Evolutionary conservation across 192 early-diverging fungal species (phyloP), one percentile per base, ranked within the genome.

Genomic region (Umbelopsis vinacea): DNA sequence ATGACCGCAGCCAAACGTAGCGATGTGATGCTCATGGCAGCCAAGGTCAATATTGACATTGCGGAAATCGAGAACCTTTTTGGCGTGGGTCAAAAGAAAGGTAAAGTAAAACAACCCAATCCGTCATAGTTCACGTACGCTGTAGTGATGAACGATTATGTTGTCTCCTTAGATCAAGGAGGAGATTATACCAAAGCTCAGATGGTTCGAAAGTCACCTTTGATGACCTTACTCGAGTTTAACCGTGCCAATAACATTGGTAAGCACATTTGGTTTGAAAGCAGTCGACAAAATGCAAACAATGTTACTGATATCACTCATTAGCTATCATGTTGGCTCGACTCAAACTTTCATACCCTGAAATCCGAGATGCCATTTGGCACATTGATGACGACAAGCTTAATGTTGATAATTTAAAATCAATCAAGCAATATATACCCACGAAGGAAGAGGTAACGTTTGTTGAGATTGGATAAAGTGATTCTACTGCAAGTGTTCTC

Each of bases 231-330:
- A 40, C 74, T 88, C 17, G 83, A 81, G 33, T 79, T 82, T 46
- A 88, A 77, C 68, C 81, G 86, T 2, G 84, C 86, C 21, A 88
- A 88, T 73, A 88, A 88, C 45, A 88, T 88, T 67, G 83, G 83
- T 81, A 78, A 71, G 66, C 17, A 22, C 38, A 35, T 22, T 0
- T 71, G 35, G 14, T 67, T n/a, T 15, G 33, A 24, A 24, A 22
- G 10, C 17, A 40, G 29, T 47, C 0, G 40, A 43, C 0, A n/a
- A 33, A 63, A 35, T 46, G 11, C 9, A 3, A 7, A 22, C 40
- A 24, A 55, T 46, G 2, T 38, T 24, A 46, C 45, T 57, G 22
- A 26, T 46, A n/a, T 37, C 70, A 8, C 19, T 35, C 14, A 47
- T 2, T 72, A 79, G 86, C 83, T 8, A 86, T 88, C n/a, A 88